Conservation (phyloP, 2,329 filamentous ascomycete genomes). For the Fusarium chuoi region DNA sequence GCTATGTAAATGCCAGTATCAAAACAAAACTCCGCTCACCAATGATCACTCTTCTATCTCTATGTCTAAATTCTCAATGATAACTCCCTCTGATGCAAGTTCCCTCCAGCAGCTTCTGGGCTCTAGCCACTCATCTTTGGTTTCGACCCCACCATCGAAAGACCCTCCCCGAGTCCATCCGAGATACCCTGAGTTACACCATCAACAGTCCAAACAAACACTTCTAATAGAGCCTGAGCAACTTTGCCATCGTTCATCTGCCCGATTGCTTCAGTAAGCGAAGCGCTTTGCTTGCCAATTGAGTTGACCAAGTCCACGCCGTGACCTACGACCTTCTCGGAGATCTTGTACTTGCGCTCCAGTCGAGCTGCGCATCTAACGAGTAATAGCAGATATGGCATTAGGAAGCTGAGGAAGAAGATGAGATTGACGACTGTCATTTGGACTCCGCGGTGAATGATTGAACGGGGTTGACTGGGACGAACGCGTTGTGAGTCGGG, state of each 20-base stretch:
- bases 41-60: neutral
- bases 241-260: slow-evolving; percentile 72
- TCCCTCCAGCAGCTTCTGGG: neutral
- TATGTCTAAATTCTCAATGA: slow-evolving; percentile 16
- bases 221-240: slow-evolving; percentile 66
- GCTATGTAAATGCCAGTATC: neutral
- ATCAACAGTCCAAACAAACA: slow-evolving; percentile 70
- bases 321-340: slow-evolving; percentile 77
- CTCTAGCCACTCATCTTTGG: neutral
- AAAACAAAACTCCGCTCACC: neutral
- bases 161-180: slow-evolving; percentile 64
- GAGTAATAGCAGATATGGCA: slow-evolving; percentile 69
- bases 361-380: slow-evolving; percentile 66
- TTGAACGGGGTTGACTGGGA: slow-evolving; percentile 50
- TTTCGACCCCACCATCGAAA: slow-evolving; percentile 41
- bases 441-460: slow-evolving; percentile 69
- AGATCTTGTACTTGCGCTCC: slow-evolving; percentile 74
- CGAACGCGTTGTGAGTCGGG: neutral
- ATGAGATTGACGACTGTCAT: slow-evolving; percentile 67
- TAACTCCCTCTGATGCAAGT: neutral
- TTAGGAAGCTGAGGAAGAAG: slow-evolving; percentile 66
- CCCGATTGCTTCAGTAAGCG: slow-evolving; percentile 62
- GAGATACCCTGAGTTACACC: slow-evolving; percentile 73
- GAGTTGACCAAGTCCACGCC: slow-evolving; percentile 67
- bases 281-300: slow-evolving; percentile 69